A percentile compares a stretch with the other conserved stretches of the same genome.
phyloP scores from a whole-genome alignment of 192 early-diverging fungal genomes.

The Backusella westeae region DNA sequence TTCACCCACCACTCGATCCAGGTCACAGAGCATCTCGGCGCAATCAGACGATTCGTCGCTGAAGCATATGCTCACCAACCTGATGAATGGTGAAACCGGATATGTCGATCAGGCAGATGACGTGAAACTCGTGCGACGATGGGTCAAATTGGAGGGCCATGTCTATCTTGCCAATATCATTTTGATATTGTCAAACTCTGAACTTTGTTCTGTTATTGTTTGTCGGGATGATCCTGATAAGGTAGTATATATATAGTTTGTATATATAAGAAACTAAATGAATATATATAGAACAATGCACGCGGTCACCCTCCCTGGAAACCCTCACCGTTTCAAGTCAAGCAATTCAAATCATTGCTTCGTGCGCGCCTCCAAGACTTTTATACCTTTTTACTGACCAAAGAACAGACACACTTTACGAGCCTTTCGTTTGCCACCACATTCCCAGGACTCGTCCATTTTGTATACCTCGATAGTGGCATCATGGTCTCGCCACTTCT shows the following conservation, averaged over 20 bases:
- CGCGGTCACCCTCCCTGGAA: neutral
- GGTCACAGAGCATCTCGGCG: constrained; percentile 5
- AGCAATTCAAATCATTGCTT: constrained; percentile 14
- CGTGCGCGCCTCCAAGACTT: constrained; percentile 17
- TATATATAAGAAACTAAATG: too few species aligned
- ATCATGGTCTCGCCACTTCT: constrained; percentile 20
- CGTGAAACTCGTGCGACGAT: constrained; percentile 19
- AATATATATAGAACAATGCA: neutral
- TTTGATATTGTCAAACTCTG: neutral
- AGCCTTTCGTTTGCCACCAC: constrained; percentile 25
- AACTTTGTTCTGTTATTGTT: constrained; percentile 14
- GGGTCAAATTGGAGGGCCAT: constrained; percentile 9
- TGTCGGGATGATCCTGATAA: constrained; percentile 16
- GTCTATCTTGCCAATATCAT: constrained; percentile 10
- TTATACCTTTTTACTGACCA: constrained; percentile 22
- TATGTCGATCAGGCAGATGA: constrained; percentile 9
- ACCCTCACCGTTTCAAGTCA: constrained; percentile 1
- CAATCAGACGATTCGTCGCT: constrained; percentile 9
- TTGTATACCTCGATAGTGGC: constrained; percentile 27
- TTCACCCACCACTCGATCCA: constrained; percentile 13
- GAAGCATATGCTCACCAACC: constrained; percentile 7
- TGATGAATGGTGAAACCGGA: constrained; percentile 7
- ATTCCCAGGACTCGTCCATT: constrained; percentile 34
- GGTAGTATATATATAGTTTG: neutral
- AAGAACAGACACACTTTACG: constrained; percentile 33